Conservation (phyloP, 2,329 filamentous ascomycete genomes). For the Xylaria polymorpha region DNA sequence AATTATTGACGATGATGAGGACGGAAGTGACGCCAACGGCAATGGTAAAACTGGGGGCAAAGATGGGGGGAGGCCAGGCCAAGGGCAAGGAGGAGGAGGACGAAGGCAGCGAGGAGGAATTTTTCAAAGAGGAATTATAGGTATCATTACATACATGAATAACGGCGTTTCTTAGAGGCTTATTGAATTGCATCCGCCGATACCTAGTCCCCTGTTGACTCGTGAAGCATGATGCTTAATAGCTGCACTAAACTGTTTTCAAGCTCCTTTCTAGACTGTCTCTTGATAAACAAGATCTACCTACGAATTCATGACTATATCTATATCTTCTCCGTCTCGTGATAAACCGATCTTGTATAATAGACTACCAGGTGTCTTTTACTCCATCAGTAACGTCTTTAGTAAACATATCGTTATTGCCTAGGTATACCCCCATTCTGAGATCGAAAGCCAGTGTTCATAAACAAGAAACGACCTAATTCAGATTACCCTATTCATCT, state of each 20-base stretch:
- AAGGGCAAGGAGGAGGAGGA: slow-evolving; percentile 29
- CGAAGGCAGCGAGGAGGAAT: slow-evolving; percentile 61
- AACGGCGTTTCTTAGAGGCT: slow-evolving; percentile 35
- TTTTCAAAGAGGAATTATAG: slow-evolving; percentile 66
- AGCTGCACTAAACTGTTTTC: background rate
- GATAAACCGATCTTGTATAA: background rate
- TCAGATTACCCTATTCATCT: background rate
- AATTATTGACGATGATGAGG: slow-evolving; percentile 70
- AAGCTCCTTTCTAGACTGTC: background rate
- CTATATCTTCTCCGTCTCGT: background rate
- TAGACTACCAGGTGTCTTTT: background rate
- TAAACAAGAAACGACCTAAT: background rate
- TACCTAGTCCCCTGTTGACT: background rate
- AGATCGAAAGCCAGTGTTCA: background rate
- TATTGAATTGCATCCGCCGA: background rate
- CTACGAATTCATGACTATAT: background rate
- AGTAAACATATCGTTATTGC: background rate
- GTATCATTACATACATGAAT: slow-evolving; percentile 42
- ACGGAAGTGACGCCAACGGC: slow-evolving; percentile 52
- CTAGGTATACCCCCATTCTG: background rate
- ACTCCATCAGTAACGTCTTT: background rate
- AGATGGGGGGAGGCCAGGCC: slow-evolving; percentile 15
- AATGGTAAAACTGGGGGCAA: slow-evolving; percentile 9
- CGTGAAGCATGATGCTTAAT: background rate
- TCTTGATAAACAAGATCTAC: background rate